Base-by-base conservation (phyloP, 768 basidiomycete genomes). In the Kwoniella dejecticola region DNA sequence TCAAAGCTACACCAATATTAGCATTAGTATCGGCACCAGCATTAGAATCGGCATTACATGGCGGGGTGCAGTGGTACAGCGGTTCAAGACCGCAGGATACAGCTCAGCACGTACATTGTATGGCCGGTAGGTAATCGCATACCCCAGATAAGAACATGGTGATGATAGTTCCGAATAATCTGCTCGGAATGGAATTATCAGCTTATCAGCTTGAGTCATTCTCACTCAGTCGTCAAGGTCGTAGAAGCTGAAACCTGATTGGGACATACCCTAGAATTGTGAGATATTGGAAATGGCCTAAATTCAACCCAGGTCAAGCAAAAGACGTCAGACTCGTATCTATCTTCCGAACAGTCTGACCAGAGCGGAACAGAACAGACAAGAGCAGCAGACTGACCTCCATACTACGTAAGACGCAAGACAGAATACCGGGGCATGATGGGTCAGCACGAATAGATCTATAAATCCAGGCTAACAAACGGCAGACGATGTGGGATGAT, bases 241-340 rank as follows among this genome's bases (percentile, higher is more conserved):
- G n/a, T n/a, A n/a, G n/a, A n/a, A n/a, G n/a, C n/a, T n/a, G n/a
- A n/a, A n/a, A n/a, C n/a, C n/a, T n/a, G n/a, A 40, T 49, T 19
- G 13, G 12, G 33, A 71, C 83, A 19, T 62, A 86, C 89, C 88
- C 88, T 77, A 89, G 85, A 66, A 90, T 88, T 0, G 90, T 92
- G 55, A 91, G 79, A 71, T 84, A 91, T 74, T 87, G 87, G 47
- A 82, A 83, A 66, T 86, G 85, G 0, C 89, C 89, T 77, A 1
- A 13, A 19, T 7, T 21, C 41, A 47, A 62, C 45, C 36, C 30
- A 42, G 19, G 19, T 19, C 10, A 13, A 12, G 23, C 13, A 10
- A 30, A 19, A 3, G 3, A 26, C 26, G 29, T 26, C 46, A 26
- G 10, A 8, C 10, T 42, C 6, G 19, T 42, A 12, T 42, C n/a